Percentiles rank a stretch among this genome's conserved stretches.
These are phyloP conservation scores for Penicilliopsis zonata DNA, from an alignment of 495 filamentous ascomycete species.

Conservation along the genomic window DNA sequence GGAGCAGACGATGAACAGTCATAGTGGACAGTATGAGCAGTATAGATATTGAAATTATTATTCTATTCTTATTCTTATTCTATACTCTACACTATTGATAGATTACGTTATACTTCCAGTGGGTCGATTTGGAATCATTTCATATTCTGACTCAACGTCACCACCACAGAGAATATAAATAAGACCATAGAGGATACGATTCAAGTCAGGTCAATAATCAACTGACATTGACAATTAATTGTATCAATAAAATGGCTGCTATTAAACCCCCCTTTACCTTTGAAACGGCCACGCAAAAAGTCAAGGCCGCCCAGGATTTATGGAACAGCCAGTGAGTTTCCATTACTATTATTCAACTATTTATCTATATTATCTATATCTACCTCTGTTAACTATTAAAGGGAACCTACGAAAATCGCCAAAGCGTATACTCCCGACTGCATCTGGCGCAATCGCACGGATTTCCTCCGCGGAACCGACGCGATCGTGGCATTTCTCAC, in stretches of 20 bases:
- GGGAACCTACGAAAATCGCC: constrained; percentile 38
- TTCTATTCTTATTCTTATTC: too few relatives aligned
- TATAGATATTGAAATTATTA: too few relatives aligned
- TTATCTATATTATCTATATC: too few relatives aligned
- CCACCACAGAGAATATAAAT: too few relatives aligned
- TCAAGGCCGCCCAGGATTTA: constrained; percentile 73
- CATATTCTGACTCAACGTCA: too few relatives aligned
- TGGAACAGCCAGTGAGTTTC: constrained; percentile 66
- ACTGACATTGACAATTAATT: not conserved
- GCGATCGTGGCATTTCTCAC: constrained; percentile 61
- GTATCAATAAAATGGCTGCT: constrained; percentile 29
- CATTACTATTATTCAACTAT: too few relatives aligned
- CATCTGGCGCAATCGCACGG: constrained; percentile 73
- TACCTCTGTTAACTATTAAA: constrained; percentile 1
- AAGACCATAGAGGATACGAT: not conserved
- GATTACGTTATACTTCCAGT: too few relatives aligned
- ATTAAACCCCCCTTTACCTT: constrained; percentile 69
- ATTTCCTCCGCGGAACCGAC: constrained; percentile 57
- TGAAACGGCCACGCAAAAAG: constrained; percentile 62
- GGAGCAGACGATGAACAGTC: too few relatives aligned
- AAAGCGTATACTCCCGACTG: constrained; percentile 63
- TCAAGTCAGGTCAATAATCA: not conserved
- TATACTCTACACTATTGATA: too few relatives aligned
- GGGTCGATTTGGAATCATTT: too few relatives aligned
- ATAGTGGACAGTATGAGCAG: too few relatives aligned